These are phyloP conservation scores for Ormosia semicastrata DNA, from an alignment of 306 rosid genomes.

Conservation along the genomic window DNA sequence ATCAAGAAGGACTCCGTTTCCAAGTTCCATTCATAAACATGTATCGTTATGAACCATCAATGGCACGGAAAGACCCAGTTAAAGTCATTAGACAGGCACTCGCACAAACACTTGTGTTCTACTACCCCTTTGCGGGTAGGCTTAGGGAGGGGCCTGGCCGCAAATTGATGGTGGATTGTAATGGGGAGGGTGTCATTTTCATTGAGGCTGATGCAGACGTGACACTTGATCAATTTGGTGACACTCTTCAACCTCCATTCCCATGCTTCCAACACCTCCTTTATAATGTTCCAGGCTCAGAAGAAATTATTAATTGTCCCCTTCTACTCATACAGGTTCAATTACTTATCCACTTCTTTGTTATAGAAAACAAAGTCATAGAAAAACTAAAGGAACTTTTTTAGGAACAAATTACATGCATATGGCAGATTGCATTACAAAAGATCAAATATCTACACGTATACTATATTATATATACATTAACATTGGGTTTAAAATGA, in stretches of 20 bases:
- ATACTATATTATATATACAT: too few relatives aligned
- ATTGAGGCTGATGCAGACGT: conserved; percentile 51
- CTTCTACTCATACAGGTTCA: conserved; percentile 46
- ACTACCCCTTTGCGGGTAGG: conserved; percentile 33
- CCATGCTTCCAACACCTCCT: conserved; percentile 35
- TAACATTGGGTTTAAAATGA: not conserved
- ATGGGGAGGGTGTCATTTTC: conserved; percentile 45
- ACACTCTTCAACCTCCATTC: conserved; percentile 40
- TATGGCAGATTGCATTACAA: too few relatives aligned
- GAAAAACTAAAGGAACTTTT: not conserved
- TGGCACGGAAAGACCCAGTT: too few relatives aligned
- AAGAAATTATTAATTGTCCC: conserved; percentile 26
- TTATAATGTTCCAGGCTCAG: conserved; percentile 38
- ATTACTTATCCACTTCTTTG: not conserved
- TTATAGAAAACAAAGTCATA: too few relatives aligned
- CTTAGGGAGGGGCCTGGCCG: conserved; percentile 13
- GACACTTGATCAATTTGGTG: conserved; percentile 32
- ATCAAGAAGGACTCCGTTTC: too few relatives aligned
- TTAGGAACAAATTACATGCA: too few relatives aligned
- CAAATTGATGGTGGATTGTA: conserved; percentile 47
- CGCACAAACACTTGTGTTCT: too few relatives aligned
- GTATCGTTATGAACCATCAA: too few relatives aligned
- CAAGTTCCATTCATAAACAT: too few relatives aligned
- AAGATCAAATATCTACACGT: too few relatives aligned
- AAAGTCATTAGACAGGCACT: too few relatives aligned